Evolutionary conservation across 2,329 filamentous ascomycete species (phyloP), one percentile per base, ranked within the genome.

Genomic region (Colletotrichum neosansevieriae): DNA sequence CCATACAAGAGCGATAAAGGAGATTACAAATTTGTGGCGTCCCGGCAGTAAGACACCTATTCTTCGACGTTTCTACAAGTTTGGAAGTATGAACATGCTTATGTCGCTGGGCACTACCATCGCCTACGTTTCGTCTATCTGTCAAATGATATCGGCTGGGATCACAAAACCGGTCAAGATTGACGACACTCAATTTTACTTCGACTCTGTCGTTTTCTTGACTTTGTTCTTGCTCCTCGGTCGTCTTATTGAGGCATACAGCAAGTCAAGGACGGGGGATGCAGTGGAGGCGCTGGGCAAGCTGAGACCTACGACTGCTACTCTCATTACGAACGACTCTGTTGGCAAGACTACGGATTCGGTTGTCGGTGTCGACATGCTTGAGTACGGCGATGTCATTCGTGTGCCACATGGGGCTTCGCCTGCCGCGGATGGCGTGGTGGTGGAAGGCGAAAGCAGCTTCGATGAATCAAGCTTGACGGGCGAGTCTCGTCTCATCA

Each of bases 41-140:
- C 89, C 83, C 2, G 88, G 89, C 32, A 97, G 93, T 76, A 88
- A 86, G 42, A 91, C 91, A 1, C 92, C 93, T 0, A 77, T 97
- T 4, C 73, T 92, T 15, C 87, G 91, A 72, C 86, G 94, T 13
- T 94, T 98, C 75, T 94, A 94, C 77, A 90, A 92, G n/a, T 98
- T 98, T 75, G 94, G 94, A 9, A 97, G 94, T 81, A 98, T 98
- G 94, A 97, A 97, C 76, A 91, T 97, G 82, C 86, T 98, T 68
- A 94, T 98, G 79, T 96, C 92, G 7, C 85, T 97, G 2, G 94
- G 94, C 6, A 97, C 94, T 0, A 91, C 89, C 2, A 93, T 98
- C 69, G 94, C 94, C 1, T 97, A 97, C 77, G 83, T 97, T 70
- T 91, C 93, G 0, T 97, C 94, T 0, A 81, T 97, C 24, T 91